Evolutionary conservation across 2,329 filamentous ascomycete genomes (phyloP).

Genomic region (Fusarium sp.): DNA sequence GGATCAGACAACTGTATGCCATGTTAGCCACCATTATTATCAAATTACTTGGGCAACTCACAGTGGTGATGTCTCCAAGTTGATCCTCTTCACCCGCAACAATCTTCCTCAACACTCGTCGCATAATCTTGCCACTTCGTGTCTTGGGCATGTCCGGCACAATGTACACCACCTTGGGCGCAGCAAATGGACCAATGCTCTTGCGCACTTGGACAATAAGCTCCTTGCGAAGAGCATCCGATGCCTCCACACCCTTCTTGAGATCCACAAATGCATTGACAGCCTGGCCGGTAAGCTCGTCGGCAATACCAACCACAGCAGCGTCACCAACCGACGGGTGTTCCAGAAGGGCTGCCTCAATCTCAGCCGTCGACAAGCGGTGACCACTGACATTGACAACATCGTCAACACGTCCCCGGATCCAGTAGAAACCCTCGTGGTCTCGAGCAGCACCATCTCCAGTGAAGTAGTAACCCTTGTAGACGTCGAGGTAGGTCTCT

Average conservation of each 20-base stretch:
- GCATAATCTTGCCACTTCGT: conserved; percentile 98
- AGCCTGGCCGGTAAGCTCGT: conserved; percentile 95
- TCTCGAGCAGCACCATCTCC: conserved; percentile 95
- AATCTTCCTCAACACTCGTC: conserved; percentile 96
- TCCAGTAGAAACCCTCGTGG: conserved; percentile 99
- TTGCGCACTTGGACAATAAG: conserved; percentile 94
- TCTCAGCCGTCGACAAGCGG: conserved; percentile 95
- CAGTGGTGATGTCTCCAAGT: conserved; percentile 90
- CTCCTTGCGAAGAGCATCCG: conserved; percentile 89
- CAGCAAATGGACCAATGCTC: conserved; percentile 96
- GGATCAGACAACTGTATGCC: conserved; percentile 82
- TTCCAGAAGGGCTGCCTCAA: conserved; percentile 95
- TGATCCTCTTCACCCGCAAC: conserved; percentile 97
- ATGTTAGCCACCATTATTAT: conserved; percentile 32
- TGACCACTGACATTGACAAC: conserved; percentile 98
- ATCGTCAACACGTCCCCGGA: conserved; percentile 96
- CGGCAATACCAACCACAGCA: conserved; percentile 90
- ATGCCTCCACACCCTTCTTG: conserved; percentile 82
- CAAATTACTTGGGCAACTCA: conserved; percentile 59
- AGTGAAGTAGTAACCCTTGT: conserved; percentile 98
- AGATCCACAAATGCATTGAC: conserved; percentile 97
- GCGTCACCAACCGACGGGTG: conserved; percentile 91
- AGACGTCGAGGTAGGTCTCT: conserved; percentile 98
- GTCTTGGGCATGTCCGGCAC: conserved; percentile 98
- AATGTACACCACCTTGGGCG: conserved; percentile 91